Conservation (phyloP, 106 monocot species). For the Apostasia ramifera region DNA sequence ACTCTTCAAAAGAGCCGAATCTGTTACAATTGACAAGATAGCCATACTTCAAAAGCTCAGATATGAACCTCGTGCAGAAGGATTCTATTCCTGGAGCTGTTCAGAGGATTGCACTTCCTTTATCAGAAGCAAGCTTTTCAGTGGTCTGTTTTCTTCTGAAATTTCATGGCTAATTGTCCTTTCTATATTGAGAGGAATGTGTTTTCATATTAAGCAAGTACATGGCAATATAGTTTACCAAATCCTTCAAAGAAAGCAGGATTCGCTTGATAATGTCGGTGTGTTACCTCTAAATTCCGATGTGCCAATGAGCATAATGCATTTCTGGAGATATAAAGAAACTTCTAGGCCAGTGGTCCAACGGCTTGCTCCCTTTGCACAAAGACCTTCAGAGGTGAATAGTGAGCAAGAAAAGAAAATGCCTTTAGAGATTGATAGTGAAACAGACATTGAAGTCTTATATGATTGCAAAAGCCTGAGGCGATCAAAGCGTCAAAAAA, state of each 20-base stretch:
- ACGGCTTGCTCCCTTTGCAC: background rate
- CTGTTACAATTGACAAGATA: slow-evolving; percentile 47
- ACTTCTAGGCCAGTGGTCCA: slow-evolving; percentile 26
- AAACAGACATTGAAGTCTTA: slow-evolving; percentile 36
- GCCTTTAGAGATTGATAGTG: slow-evolving; percentile 6
- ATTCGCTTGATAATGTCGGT: slow-evolving; percentile 1
- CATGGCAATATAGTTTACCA: slow-evolving; percentile 34
- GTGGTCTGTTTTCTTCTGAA: slow-evolving; percentile 36
- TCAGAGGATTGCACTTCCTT: slow-evolving; percentile 24
- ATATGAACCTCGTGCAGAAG: slow-evolving; percentile 22
- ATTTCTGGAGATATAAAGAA: slow-evolving; percentile 20
- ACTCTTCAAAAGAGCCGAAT: slow-evolving; percentile 16
- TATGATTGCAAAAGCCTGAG: slow-evolving; percentile 37
- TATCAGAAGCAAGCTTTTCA: slow-evolving; percentile 31
- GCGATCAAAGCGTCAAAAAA: slow-evolving; percentile 50
- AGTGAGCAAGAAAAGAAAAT: background rate
- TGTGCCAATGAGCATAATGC: slow-evolving; percentile 21
- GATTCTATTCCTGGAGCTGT: slow-evolving; percentile 24
- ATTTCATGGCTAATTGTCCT: slow-evolving; percentile 44
- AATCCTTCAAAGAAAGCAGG: background rate
- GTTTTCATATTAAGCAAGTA: slow-evolving; percentile 37
- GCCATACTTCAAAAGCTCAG: slow-evolving; percentile 50
- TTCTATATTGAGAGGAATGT: slow-evolving; percentile 34
- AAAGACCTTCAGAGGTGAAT: slow-evolving; percentile 5
- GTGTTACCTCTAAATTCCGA: slow-evolving; percentile 1